phyloP scores from a whole-genome alignment of 108 stramenopile species.

The Fragilaria radians region DNA sequence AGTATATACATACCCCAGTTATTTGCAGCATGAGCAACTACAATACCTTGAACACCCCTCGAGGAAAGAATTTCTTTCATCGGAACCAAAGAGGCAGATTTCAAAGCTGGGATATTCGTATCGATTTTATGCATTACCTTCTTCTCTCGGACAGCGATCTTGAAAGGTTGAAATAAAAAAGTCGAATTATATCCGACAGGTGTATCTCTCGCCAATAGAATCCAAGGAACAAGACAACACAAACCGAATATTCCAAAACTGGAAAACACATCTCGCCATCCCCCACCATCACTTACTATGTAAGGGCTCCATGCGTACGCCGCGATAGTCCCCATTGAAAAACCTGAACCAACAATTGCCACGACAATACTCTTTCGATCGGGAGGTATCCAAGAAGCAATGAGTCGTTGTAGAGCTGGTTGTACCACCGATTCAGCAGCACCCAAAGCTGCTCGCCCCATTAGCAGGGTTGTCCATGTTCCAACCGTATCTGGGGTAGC shows the following conservation, averaged over 20 bases:
- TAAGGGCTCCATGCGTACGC: constrained; percentile 72
- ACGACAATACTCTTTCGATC: constrained; percentile 67
- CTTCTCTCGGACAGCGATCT: constrained; percentile 22
- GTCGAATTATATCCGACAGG: no score
- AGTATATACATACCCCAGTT: constrained; percentile 87
- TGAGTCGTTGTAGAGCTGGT: constrained; percentile 72
- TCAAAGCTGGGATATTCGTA: constrained; percentile 30
- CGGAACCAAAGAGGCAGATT: no score
- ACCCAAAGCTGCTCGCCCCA: constrained; percentile 67
- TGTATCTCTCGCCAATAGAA: constrained; percentile 52
- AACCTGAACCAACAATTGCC: constrained; percentile 65
- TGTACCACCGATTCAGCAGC: constrained; percentile 74
- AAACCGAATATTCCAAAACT: constrained; percentile 69
- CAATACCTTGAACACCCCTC: constrained; percentile 71
- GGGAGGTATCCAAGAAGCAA: constrained; percentile 62
- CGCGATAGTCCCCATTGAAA: constrained; percentile 71
- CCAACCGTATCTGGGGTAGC: constrained; percentile 47
- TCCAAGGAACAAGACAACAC: constrained; percentile 68
- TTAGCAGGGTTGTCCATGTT: constrained; percentile 39
- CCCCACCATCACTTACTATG: constrained; percentile 53
- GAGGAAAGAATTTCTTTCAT: constrained; percentile 59
- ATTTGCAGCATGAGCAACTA: constrained; percentile 79
- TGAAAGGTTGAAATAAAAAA: constrained; percentile 39
- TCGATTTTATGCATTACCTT: constrained; percentile 18
- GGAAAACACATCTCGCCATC: constrained; percentile 72